Evolutionary conservation across 2,329 filamentous ascomycete species (phyloP), one percentile per base, ranked within the genome.

Genomic region (Akanthomyces lecanii): DNA sequence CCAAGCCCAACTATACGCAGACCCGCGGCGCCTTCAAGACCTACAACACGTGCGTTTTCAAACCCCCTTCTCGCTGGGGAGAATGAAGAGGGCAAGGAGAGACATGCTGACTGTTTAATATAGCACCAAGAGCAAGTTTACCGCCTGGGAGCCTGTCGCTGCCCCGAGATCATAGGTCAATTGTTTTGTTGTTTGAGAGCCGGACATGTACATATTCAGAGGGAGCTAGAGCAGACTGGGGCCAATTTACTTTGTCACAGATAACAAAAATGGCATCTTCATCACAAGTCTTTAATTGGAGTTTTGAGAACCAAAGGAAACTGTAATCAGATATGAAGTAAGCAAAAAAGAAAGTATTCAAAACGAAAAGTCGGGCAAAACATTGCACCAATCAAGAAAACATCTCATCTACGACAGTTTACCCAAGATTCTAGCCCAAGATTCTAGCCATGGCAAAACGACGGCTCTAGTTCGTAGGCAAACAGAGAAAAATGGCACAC

Each of bases 41-140:
- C 40, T 99, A 97, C 79, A 97, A 82, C 81, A 99, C 95, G 93
- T 98, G 78, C 77, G 93, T 88, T 21, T 25, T n/a, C 36, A 30
- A 28, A 21, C 21, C 21, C 21, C 12, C 36, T 21, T 11, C 7
- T 38, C 12, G 44, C 8, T 10, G 38, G 25, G 5, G 33, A 16
- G 7, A 4, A 6, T 10, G 18, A 58, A 5, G 6, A 4, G 51
- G 23, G 28, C 45, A 44, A 12, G 38, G 59, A 11, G 40, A 38
- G 36, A 67, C 3, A 28, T 70, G 63, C 75, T 70, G 64, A 68
- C 51, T 28, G 1, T 54, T n/a, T 23, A 21, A 14, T 62, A 18
- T 57, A 86, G 84, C 23, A 76, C 75, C 40, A 84, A 84, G 72
- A 74, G 82, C 47, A 86, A 86, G 78, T 70, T 85, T 59, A 73